A percentile compares a stretch with the other conserved stretches of the same genome.
phyloP scores from a whole-genome alignment of 495 filamentous ascomycete genomes.

The Aspergillus bertholletiae region DNA sequence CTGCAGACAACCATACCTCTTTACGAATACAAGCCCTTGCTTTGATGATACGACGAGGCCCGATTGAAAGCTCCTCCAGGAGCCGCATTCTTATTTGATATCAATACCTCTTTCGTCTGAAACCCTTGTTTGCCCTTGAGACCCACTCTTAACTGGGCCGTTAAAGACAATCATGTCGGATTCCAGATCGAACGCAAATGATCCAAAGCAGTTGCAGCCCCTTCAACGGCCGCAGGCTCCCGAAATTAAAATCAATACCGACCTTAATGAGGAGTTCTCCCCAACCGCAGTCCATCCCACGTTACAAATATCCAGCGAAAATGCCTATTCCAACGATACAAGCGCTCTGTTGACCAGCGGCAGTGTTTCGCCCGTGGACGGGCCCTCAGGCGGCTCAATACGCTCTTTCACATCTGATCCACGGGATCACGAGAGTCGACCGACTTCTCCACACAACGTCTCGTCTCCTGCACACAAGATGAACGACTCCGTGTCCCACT shows the following conservation, averaged over 20 bases:
- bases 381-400: conserved; percentile 49
- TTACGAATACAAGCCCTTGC: neutral
- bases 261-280: conserved; percentile 21
- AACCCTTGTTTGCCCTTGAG: conserved; percentile 8
- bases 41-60: conserved; percentile 12
- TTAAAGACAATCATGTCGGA: conserved; percentile 32
- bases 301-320: conserved; percentile 40
- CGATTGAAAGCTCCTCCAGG: conserved; percentile 13
- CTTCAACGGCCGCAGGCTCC: conserved; percentile 51
- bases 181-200: conserved; percentile 22
- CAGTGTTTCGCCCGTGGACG: conserved; percentile 54
- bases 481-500: conserved; percentile 39
- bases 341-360: conserved; percentile 41
- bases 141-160: conserved; percentile 9
- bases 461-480: conserved; percentile 63
- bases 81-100: conserved; percentile 22
- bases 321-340: conserved; percentile 36
- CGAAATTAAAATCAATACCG: conserved; percentile 73
- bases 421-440: conserved; percentile 69
- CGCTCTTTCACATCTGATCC: conserved; percentile 65
- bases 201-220: conserved; percentile 28
- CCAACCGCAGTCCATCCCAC: conserved; percentile 42
- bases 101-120: conserved; percentile 13
- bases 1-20: neutral
- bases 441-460: conserved; percentile 87